Conservation (phyloP, 768 basidiomycete species). For the Serpula lacrymans region DNA sequence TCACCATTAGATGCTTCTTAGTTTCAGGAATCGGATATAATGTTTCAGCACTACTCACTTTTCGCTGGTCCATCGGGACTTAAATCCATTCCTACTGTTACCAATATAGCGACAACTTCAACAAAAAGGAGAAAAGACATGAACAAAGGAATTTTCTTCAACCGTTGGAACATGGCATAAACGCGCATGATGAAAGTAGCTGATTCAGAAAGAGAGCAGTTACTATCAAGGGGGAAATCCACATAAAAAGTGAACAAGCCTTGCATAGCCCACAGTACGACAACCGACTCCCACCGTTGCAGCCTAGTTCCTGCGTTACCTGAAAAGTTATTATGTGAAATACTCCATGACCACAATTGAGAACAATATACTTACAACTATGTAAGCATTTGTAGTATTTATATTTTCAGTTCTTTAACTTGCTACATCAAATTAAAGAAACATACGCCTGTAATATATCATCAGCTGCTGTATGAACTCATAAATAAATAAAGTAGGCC, state of each 20-base stretch:
- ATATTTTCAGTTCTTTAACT: not conserved
- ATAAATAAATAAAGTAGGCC: not conserved
- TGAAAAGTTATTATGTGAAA: not conserved
- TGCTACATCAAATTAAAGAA: too few relatives aligned
- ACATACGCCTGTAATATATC: too few relatives aligned
- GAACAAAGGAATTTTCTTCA: conserved; percentile 1
- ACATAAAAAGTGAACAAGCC: not conserved
- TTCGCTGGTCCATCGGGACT: too few relatives aligned
- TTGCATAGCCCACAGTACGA: conserved; percentile 8
- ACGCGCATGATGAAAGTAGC: conserved; percentile 10
- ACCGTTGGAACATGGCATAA: conserved; percentile 8
- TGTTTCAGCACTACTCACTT: too few relatives aligned
- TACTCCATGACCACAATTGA: not conserved
- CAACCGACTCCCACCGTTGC: conserved; percentile 7
- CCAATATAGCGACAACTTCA: conserved; percentile 6
- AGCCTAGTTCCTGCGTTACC: conserved; percentile 6
- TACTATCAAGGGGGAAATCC: not conserved
- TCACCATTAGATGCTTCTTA: too few relatives aligned
- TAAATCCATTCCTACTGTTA: conserved; percentile 4
- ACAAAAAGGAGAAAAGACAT: conserved; percentile 3
- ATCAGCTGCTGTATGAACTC: not conserved
- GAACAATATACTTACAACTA: too few relatives aligned
- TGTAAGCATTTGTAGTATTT: not conserved
- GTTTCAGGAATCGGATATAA: too few relatives aligned
- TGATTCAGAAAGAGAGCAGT: not conserved